phyloP scores from a whole-genome alignment of 768 basidiomycete species.

The Boletus patriciae region DNA sequence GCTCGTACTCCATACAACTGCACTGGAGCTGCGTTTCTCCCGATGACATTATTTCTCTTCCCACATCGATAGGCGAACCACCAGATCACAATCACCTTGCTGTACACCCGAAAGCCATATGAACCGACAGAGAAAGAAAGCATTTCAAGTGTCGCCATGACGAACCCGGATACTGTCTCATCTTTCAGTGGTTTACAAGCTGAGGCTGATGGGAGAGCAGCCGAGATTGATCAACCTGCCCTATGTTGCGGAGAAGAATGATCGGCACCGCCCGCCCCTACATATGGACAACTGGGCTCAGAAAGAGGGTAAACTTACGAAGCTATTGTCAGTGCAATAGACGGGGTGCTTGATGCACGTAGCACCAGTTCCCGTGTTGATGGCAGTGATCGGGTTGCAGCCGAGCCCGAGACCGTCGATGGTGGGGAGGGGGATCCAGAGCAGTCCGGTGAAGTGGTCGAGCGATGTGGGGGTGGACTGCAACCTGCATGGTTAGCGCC shows the following conservation, averaged over 20 bases:
- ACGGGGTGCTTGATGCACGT: slow-evolving; percentile 14
- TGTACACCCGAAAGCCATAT: too few relatives aligned
- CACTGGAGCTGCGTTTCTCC: too few relatives aligned
- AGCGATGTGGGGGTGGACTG: too few relatives aligned
- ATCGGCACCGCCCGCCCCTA: not conserved
- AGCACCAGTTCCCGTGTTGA: not conserved
- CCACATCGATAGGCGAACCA: too few relatives aligned
- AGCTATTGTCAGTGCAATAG: slow-evolving; percentile 15
- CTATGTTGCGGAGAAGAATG: not conserved
- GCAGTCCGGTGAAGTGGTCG: too few relatives aligned
- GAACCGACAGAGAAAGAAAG: too few relatives aligned
- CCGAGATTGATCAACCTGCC: slow-evolving; percentile 15
- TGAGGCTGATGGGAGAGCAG: slow-evolving; percentile 14
- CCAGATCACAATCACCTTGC: too few relatives aligned
- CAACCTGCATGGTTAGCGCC: too few relatives aligned
- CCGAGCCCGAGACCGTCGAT: too few relatives aligned
- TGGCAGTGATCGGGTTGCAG: not conserved
- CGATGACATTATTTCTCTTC: too few relatives aligned
- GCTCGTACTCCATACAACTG: too few relatives aligned
- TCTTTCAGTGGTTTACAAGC: not conserved
- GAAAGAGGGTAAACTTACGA: not conserved
- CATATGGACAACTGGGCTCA: not conserved
- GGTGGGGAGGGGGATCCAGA: too few relatives aligned
- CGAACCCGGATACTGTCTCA: not conserved
- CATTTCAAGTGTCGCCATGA: not conserved